Base-by-base conservation (phyloP, 192 early-diverging fungal species). In the Coemansia sp. region DNA sequence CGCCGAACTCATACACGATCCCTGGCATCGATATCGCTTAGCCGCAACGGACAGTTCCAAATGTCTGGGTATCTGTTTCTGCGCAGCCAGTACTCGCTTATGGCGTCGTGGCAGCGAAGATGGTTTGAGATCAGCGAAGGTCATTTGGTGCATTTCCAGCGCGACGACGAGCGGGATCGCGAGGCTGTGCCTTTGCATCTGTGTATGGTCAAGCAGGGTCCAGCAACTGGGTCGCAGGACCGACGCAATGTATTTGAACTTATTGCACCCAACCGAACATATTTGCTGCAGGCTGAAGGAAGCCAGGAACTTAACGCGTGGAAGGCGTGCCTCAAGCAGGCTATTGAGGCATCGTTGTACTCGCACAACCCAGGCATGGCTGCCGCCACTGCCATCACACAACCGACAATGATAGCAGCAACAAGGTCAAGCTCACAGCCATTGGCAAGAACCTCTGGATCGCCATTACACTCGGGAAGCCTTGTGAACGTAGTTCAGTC, bases 61-160 rank as follows among this genome's bases (percentile, higher is more conserved):
- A 89, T 88, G 50, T 81, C 79, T 1, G 91, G 93, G 33, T 93
- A 93, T 54, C 64, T 95, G 14, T 93, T 87, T 62, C 85, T 93
- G 67, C 86, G 86, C 56, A 88, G 83, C 56, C 78, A 81, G 27
- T 84, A 85, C 24, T 81, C 88, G 59, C 84, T 93, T 4, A 70
- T 92, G 75, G 81, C 87, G 59, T 85, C 83, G 41, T 93, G 91
- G 91, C 83, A 83, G 51, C 85, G 91, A 18, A 81, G 87, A 47
- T 92, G 89, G 62, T 91, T 90, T 66, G 85, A 77, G 41, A 85
- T 92, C 30, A 72, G 80, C 43, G 82, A 83, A 52, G 86, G 85
- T 44, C 47, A 74, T 17, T 55, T 92, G 44, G 66, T 78, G 10
- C 86, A 81, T 40, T 73, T 80, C 61, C 53, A 66, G 41, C 69